These are phyloP conservation scores for Teratosphaeria destructans DNA, from an alignment of 2,329 filamentous ascomycete species.

Conservation along the genomic window DNA sequence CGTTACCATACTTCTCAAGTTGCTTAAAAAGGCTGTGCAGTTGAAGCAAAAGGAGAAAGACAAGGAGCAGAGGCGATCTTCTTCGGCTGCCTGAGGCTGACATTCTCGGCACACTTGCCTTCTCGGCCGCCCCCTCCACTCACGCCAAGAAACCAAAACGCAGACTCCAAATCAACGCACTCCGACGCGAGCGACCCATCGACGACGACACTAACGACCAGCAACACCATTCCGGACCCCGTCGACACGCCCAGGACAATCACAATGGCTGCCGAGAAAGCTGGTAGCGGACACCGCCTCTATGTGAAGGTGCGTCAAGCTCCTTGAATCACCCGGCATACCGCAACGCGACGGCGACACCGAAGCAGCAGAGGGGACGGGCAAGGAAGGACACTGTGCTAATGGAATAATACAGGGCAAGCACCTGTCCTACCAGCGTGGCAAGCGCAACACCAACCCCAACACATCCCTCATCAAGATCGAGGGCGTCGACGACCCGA, in stretches of 20 bases:
- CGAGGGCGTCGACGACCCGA: constrained; percentile 87
- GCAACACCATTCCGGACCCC: constrained; percentile 3
- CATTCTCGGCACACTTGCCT: not conserved
- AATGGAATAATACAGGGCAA: constrained; percentile 52
- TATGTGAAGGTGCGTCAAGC: constrained; percentile 20
- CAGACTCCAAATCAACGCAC: not conserved
- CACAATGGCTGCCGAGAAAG: constrained; percentile 18
- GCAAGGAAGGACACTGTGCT: not conserved
- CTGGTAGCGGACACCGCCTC: constrained; percentile 21
- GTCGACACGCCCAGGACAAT: constrained; percentile 7
- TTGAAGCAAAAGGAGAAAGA: not conserved
- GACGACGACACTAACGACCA: constrained; percentile 6
- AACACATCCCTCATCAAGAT: constrained; percentile 85
- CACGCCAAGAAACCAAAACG: not conserved
- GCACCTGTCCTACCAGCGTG: constrained; percentile 96
- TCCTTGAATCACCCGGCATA: constrained; percentile 8
- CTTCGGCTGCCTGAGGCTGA: not conserved
- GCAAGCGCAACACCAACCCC: constrained; percentile 83
- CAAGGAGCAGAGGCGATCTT: not conserved
- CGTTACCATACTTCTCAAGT: not conserved
- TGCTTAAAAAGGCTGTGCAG: not conserved
- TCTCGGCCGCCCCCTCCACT: not conserved
- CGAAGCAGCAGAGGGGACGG: not conserved
- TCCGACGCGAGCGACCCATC: constrained; percentile 1
- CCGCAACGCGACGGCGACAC: not conserved